A percentile compares a stretch with the other conserved stretches of the same genome.
Evolutionary conservation across 345 rosid genomes (phyloP).

Genomic region (Pistacia vera): DNA sequence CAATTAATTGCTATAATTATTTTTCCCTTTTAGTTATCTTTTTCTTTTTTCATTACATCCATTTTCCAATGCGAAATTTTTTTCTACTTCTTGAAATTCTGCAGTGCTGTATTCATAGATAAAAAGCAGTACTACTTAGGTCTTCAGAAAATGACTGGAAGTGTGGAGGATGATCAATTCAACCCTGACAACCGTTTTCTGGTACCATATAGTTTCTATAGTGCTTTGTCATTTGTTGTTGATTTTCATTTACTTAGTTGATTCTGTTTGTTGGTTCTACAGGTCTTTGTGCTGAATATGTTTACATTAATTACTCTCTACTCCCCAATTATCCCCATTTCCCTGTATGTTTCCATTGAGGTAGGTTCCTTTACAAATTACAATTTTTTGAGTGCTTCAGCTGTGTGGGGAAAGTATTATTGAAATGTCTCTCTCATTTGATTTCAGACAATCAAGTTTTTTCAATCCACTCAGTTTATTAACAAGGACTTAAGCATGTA

Average conservation of each 20-base stretch:
- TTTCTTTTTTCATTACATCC: background rate
- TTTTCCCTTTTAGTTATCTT: slow-evolving; percentile 9
- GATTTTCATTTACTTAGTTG: slow-evolving; percentile 12
- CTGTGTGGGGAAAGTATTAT: slow-evolving; percentile 8
- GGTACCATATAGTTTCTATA: slow-evolving; percentile 51
- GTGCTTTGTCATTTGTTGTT: slow-evolving; percentile 7
- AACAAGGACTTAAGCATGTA: slow-evolving; percentile 94
- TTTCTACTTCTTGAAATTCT: slow-evolving; percentile 34
- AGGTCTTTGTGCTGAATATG: slow-evolving; percentile 78
- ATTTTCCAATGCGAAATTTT: slow-evolving; percentile 20
- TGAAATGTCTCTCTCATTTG: slow-evolving; percentile 26
- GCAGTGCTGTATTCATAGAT: slow-evolving; percentile 88
- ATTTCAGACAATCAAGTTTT: slow-evolving; percentile 93
- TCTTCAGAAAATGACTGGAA: slow-evolving; percentile 38
- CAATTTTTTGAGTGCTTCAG: slow-evolving; percentile 8
- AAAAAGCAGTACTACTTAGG: slow-evolving; percentile 70
- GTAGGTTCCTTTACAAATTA: slow-evolving; percentile 40
- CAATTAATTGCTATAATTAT: slow-evolving; percentile 15
- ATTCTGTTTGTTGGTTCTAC: slow-evolving; percentile 34
- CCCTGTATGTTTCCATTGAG: slow-evolving; percentile 98
- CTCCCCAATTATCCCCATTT: slow-evolving; percentile 96
- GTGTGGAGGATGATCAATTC: slow-evolving; percentile 52
- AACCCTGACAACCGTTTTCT: slow-evolving; percentile 70
- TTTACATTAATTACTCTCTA: slow-evolving; percentile 92
- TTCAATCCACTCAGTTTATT: slow-evolving; percentile 94